Evolutionary conservation across 2,329 filamentous ascomycete genomes (phyloP).

Genomic region (Parafenestella ontariensis): DNA sequence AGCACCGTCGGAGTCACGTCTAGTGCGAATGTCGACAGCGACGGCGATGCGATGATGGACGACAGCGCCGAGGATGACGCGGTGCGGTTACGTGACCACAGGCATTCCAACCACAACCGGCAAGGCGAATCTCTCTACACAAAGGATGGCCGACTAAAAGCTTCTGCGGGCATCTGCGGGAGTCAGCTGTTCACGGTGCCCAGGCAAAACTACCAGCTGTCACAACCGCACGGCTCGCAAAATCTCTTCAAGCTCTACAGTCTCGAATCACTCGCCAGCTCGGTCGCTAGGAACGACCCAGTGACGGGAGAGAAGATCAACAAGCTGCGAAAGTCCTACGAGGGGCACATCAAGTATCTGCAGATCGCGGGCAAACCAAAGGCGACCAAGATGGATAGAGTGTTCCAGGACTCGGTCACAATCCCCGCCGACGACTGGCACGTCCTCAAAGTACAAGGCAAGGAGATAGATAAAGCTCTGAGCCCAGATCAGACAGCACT

Average conservation of each 20-base stretch:
- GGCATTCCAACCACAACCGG: constrained; percentile 57
- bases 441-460: constrained; percentile 47
- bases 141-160: constrained; percentile 33
- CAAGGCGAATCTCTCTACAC: constrained; percentile 40
- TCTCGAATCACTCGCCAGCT: constrained; percentile 62
- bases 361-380: constrained; percentile 59
- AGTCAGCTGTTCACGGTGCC: constrained; percentile 46
- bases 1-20: constrained; percentile 45
- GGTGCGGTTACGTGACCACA: constrained; percentile 44
- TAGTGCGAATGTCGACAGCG: constrained; percentile 47
- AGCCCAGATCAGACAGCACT: constrained; percentile 37
- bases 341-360: constrained; percentile 59
- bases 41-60: constrained; percentile 53
- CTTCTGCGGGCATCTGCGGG: constrained; percentile 39
- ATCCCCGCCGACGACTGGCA: constrained; percentile 53
- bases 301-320: constrained; percentile 70
- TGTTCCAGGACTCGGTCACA: constrained; percentile 45
- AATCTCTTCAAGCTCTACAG: constrained; percentile 67
- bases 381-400: constrained; percentile 50
- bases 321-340: constrained; percentile 65
- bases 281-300: constrained; percentile 66
- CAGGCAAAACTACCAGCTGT: constrained; percentile 49
- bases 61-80: constrained; percentile 42
- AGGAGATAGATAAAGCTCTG: constrained; percentile 46
- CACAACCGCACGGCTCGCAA: constrained; percentile 63